Conservation (phyloP, 768 basidiomycete species). For the Hydnomerulius pinastri region DNA sequence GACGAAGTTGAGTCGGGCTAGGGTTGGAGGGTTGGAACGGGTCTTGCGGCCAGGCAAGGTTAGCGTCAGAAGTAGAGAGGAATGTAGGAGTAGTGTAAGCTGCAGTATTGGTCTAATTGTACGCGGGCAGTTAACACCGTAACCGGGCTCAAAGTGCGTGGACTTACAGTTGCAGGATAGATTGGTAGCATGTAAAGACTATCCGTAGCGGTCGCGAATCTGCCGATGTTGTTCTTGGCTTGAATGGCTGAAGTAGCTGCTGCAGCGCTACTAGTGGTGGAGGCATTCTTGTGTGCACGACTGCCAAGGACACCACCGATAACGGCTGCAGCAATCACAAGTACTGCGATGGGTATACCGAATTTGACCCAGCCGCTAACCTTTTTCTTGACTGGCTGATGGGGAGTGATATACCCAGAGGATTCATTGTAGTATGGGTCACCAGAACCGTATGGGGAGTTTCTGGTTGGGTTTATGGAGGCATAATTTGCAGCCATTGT, state of each 20-base stretch:
- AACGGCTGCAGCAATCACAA: constrained; percentile 66
- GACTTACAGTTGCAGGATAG: constrained; percentile 85
- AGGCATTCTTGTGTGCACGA: constrained; percentile 45
- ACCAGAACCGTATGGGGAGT: constrained; percentile 56
- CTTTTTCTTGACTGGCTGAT: constrained; percentile 47
- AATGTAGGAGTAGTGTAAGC: constrained; percentile 75
- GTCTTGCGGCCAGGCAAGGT: constrained; percentile 78
- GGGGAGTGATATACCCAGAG: constrained; percentile 65
- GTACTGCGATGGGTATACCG: constrained; percentile 64
- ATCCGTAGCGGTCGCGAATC: constrained; percentile 79
- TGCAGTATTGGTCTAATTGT: constrained; percentile 67
- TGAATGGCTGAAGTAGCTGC: constrained; percentile 59
- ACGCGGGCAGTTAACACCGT: constrained; percentile 6
- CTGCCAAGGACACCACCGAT: constrained; percentile 82
- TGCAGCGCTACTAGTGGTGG: constrained; percentile 33
- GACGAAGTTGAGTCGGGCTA: constrained; percentile 57
- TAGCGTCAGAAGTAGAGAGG: constrained; percentile 49
- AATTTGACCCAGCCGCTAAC: constrained; percentile 75
- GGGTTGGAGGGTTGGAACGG: constrained; percentile 69
- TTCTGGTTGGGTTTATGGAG: constrained; percentile 26
- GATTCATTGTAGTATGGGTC: constrained; percentile 73
- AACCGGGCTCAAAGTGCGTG: not conserved
- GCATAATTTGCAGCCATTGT: constrained; percentile 44
- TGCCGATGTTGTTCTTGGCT: constrained; percentile 59
- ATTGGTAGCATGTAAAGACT: constrained; percentile 78